Evolutionary conservation across 208 protist species (phyloP).

Genomic region (Acanthamoeba lenticulata): DNA sequence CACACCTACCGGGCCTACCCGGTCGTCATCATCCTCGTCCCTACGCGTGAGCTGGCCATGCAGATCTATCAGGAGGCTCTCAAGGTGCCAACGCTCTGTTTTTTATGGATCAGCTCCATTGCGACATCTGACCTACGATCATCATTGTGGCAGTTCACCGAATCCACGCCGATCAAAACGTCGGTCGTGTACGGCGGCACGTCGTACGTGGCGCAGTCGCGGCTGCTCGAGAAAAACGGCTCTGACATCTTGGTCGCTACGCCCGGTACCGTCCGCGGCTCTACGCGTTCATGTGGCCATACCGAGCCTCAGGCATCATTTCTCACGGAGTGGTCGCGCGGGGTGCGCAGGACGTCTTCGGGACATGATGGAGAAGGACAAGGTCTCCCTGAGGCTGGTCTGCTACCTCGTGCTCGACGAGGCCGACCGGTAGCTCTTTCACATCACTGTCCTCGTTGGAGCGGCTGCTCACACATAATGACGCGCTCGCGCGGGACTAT

Average conservation of each 20-base stretch:
- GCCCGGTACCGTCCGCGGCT: constrained; percentile 73
- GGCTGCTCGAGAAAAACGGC: constrained; percentile 94
- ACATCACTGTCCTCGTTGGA: neutral
- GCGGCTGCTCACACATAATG: neutral
- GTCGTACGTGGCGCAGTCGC: constrained; percentile 94
- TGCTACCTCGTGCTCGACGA: constrained; percentile 98
- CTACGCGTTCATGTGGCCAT: neutral
- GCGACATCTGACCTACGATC: too few relatives aligned
- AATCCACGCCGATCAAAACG: constrained; percentile 90
- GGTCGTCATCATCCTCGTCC: constrained; percentile 93
- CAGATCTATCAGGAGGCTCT: constrained; percentile 96
- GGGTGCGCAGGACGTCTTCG: constrained; percentile 85
- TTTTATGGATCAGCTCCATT: neutral
- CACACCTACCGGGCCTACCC: constrained; percentile 85
- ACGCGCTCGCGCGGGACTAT: neutral
- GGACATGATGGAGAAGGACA: constrained; percentile 92
- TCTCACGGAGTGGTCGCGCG: neutral
- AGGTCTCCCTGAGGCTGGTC: constrained; percentile 91
- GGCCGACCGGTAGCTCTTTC: constrained; percentile 89
- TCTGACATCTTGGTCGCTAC: constrained; percentile 95
- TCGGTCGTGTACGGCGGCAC: constrained; percentile 99
- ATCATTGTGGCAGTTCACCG: neutral
- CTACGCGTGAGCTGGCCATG: constrained; percentile 95
- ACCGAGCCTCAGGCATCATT: neutral
- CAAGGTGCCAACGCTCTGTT: constrained; percentile 1